These are phyloP conservation scores for Nannochloropsis oceanica DNA, from an alignment of 108 stramenopile genomes.

Conservation along the genomic window DNA sequence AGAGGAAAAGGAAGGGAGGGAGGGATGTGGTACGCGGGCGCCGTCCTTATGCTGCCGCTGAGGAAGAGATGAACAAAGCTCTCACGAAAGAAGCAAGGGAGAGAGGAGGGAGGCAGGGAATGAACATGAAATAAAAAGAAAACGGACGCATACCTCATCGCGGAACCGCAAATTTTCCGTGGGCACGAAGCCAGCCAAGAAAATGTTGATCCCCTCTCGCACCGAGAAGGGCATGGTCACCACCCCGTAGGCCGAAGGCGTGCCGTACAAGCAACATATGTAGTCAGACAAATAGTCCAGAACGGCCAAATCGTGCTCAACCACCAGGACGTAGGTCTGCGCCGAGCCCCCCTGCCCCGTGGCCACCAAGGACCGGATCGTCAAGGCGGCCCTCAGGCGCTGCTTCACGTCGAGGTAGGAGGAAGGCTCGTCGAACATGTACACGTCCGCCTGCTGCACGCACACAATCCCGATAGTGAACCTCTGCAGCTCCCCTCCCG, in stretches of 20 bases:
- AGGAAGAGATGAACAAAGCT: not conserved
- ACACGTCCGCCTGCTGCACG: conserved; percentile 81
- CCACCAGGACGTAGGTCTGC: conserved; percentile 72
- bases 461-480: conserved; percentile 88
- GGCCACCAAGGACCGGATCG: conserved; percentile 78
- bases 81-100: not conserved
- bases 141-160: conserved; percentile 44
- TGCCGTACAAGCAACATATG: conserved; percentile 92
- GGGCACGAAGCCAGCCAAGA: conserved; percentile 93
- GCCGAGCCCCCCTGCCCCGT: conserved; percentile 17
- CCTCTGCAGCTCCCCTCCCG: conserved; percentile 95
- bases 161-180: conserved; percentile 98
- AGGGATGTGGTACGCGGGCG: not conserved
- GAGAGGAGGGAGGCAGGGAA: not conserved
- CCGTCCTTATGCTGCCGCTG: not conserved
- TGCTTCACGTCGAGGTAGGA: conserved; percentile 98
- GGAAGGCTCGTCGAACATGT: conserved; percentile 99
- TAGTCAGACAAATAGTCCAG: conserved; percentile 96
- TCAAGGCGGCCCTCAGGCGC: conserved; percentile 80
- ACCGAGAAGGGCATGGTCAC: conserved; percentile 99
- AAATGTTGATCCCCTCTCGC: conserved; percentile 95
- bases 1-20: not conserved
- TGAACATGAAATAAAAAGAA: not conserved
- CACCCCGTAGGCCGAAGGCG: conserved; percentile 85
- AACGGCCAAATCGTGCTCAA: conserved; percentile 99